Conservation (phyloP, 2,329 filamentous ascomycete genomes). For the Talaromyces pinophilus region DNA sequence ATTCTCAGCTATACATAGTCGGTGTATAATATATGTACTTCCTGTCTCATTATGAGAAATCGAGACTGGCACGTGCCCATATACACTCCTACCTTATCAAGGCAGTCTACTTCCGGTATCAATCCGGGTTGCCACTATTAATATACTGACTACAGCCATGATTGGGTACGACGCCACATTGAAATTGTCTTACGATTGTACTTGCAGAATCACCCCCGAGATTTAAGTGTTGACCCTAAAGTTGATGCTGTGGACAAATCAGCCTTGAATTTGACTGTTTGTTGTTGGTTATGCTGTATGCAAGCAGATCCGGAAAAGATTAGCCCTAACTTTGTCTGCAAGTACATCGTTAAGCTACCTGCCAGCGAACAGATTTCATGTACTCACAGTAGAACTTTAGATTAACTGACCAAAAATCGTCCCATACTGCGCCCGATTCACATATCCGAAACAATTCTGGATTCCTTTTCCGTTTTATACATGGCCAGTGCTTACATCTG, state of each 20-base stretch:
- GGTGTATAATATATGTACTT: not conserved
- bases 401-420: not conserved
- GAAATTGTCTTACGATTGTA: not conserved
- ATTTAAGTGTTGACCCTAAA: not conserved
- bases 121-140: not conserved
- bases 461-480: not conserved
- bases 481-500: not conserved
- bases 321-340: not conserved
- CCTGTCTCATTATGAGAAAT: not conserved
- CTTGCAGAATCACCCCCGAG: not conserved
- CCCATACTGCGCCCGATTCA: not conserved
- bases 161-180: not conserved
- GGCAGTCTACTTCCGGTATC: not conserved
- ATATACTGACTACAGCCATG: not conserved
- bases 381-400: not conserved
- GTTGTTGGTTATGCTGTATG: not conserved
- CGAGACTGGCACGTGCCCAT: too few relatives aligned
- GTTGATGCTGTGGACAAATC: not conserved
- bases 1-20: not conserved
- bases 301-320: not conserved
- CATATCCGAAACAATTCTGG: not conserved
- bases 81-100: not conserved
- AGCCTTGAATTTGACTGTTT: not conserved
- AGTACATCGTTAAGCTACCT: not conserved
- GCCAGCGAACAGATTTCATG: not conserved